phyloP scores from a whole-genome alignment of 148 eudicot species.

The Silene latifolia region DNA sequence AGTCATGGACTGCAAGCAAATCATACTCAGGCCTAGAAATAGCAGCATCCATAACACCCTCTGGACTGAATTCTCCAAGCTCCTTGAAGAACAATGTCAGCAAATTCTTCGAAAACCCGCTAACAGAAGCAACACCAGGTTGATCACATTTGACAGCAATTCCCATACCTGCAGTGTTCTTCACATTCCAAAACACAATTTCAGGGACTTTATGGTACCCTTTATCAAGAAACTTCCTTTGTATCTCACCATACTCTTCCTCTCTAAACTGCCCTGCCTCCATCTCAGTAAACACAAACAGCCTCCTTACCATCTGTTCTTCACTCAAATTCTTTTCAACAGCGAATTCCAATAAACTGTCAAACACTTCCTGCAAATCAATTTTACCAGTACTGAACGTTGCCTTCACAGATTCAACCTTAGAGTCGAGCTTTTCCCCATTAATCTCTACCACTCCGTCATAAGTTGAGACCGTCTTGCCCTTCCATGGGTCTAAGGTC shows the following conservation, averaged over 20 bases:
- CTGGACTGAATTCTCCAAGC: conserved; percentile 29
- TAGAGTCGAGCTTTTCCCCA: conserved; percentile 8
- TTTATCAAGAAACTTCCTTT: conserved; percentile 19
- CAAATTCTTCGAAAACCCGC: conserved; percentile 52
- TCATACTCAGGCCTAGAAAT: conserved; percentile 15
- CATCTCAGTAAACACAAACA: conserved; percentile 47
- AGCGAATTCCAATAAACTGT: conserved; percentile 33
- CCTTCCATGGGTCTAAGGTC: conserved; percentile 18
- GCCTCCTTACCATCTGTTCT: conserved; percentile 40
- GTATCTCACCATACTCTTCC: conserved; percentile 15
- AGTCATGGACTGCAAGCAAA: conserved; percentile 15
- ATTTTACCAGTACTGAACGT: conserved; percentile 11
- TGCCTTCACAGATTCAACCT: neutral
- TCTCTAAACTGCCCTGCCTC: conserved; percentile 37
- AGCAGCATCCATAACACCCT: conserved; percentile 29
- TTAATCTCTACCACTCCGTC: neutral
- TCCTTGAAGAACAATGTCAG: conserved; percentile 39
- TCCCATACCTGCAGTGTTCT: conserved; percentile 25
- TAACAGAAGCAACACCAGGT: conserved; percentile 37
- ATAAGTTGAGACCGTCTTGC: neutral
- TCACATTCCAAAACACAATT: conserved; percentile 41
- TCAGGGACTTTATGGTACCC: conserved; percentile 20
- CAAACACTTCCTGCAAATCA: conserved; percentile 43
- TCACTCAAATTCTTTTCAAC: conserved; percentile 18
- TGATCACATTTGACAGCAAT: conserved; percentile 26